Percentiles rank a stretch among this genome's conserved stretches.
Conservation (phyloP, 2,329 filamentous ascomycete genomes). For the Scolecobasidium constrictum region DNA sequence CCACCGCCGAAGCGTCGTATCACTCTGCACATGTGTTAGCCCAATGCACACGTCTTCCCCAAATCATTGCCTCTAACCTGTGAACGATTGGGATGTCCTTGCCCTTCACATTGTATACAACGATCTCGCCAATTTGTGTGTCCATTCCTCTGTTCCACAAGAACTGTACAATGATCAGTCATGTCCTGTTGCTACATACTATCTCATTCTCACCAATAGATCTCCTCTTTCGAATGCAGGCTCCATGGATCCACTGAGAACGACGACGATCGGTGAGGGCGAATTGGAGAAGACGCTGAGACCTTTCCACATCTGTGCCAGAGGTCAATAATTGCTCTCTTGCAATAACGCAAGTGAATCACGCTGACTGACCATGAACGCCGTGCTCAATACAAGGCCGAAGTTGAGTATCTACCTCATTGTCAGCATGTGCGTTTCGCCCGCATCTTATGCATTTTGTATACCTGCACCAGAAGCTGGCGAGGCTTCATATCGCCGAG, state of each 20-base stretch:
- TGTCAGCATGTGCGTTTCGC: too few relatives aligned
- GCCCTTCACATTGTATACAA: constrained; percentile 74
- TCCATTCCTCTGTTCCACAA: constrained; percentile 61
- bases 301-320: constrained; percentile 64
- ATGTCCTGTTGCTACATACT: too few relatives aligned
- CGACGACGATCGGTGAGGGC: constrained; percentile 62
- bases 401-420: constrained; percentile 87
- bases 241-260: constrained; percentile 78
- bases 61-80: constrained; percentile 71
- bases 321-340: neutral
- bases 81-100: constrained; percentile 99
- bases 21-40: too few relatives aligned
- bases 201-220: too few relatives aligned
- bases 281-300: constrained; percentile 65
- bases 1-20: constrained; percentile 52
- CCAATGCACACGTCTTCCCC: too few relatives aligned
- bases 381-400: constrained; percentile 76
- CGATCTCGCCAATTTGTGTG: constrained; percentile 60
- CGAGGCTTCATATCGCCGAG: constrained; percentile 6
- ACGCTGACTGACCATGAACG: constrained; percentile 57
- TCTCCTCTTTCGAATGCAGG: constrained; percentile 73
- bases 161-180: too few relatives aligned
- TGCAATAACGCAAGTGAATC: neutral
- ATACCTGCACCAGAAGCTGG: constrained; percentile 3
- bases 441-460: too few relatives aligned